These are phyloP conservation scores for Cudoniella acicularis DNA, from an alignment of 495 filamentous ascomycete genomes.

Conservation along the genomic window DNA sequence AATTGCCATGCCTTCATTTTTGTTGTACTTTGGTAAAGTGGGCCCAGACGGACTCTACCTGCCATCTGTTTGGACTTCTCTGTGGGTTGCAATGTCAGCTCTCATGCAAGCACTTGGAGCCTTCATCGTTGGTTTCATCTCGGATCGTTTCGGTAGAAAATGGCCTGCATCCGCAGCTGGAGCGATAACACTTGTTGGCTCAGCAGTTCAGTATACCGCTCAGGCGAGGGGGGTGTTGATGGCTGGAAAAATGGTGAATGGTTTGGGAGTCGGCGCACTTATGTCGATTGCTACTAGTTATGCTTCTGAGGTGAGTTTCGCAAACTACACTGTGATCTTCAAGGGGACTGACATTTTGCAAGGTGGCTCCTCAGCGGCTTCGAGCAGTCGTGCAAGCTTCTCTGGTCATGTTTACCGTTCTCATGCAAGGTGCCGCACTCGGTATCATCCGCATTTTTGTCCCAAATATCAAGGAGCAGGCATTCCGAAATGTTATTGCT, in stretches of 20 bases:
- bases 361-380: neutral
- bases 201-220: constrained; percentile 1
- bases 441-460: constrained; percentile 23
- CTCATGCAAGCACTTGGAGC: constrained; percentile 21
- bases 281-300: constrained; percentile 22
- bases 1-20: constrained; percentile 25
- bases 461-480: constrained; percentile 6
- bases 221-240: constrained; percentile 11
- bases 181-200: neutral
- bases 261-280: constrained; percentile 3
- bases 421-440: constrained; percentile 22
- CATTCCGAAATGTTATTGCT: constrained; percentile 20
- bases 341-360: neutral
- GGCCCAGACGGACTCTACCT: constrained; percentile 19
- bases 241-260: constrained; percentile 23
- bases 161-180: constrained; percentile 5
- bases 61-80: constrained; percentile 21
- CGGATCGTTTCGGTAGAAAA: constrained; percentile 18
- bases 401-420: constrained; percentile 21
- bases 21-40: constrained; percentile 20
- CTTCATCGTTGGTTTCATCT: constrained; percentile 14
- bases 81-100: constrained; percentile 24
- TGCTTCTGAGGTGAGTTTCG: constrained; percentile 16
- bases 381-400: constrained; percentile 14
- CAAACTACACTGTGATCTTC: neutral